These are phyloP conservation scores for Volvox carteri DNA, from an alignment of 163 green algal genomes.

Conservation along the genomic window DNA sequence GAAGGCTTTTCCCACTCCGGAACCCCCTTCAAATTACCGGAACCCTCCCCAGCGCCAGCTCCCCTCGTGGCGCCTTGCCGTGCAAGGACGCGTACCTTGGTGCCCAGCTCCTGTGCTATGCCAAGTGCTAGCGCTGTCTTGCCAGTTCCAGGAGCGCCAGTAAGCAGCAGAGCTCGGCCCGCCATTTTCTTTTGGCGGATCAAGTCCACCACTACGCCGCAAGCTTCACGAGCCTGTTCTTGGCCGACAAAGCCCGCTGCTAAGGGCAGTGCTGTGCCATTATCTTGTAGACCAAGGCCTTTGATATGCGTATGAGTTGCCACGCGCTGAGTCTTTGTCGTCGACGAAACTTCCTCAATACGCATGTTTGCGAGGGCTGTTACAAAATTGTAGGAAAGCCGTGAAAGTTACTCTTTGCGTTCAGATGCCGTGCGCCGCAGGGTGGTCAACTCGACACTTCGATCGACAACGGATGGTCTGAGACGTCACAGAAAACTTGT, in stretches of 20 bases:
- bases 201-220: slow-evolving; percentile 98
- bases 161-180: slow-evolving; percentile 94
- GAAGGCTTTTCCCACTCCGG: too few relatives aligned
- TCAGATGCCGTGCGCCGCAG: neutral
- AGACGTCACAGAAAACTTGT: neutral
- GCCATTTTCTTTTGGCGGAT: slow-evolving; percentile 99
- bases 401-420: too few relatives aligned
- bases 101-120: slow-evolving; percentile 96
- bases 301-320: slow-evolving; percentile 99
- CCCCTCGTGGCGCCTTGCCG: too few relatives aligned
- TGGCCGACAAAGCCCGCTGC: slow-evolving; percentile 97
- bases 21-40: too few relatives aligned
- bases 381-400: neutral
- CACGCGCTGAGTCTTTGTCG: slow-evolving; percentile 95
- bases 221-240: slow-evolving; percentile 95
- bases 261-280: slow-evolving; percentile 86
- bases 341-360: slow-evolving; percentile 97
- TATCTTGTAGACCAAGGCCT: slow-evolving; percentile 92
- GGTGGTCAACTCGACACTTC: slow-evolving; percentile 3
- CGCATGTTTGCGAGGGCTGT: slow-evolving; percentile 61
- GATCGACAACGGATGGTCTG: neutral
- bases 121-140: slow-evolving; percentile 99
- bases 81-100: too few relatives aligned
- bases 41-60: too few relatives aligned
- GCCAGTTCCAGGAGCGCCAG: slow-evolving; percentile 95